Conservation (phyloP, 2,329 filamentous ascomycete species). For the Intubia oerlemansii region DNA sequence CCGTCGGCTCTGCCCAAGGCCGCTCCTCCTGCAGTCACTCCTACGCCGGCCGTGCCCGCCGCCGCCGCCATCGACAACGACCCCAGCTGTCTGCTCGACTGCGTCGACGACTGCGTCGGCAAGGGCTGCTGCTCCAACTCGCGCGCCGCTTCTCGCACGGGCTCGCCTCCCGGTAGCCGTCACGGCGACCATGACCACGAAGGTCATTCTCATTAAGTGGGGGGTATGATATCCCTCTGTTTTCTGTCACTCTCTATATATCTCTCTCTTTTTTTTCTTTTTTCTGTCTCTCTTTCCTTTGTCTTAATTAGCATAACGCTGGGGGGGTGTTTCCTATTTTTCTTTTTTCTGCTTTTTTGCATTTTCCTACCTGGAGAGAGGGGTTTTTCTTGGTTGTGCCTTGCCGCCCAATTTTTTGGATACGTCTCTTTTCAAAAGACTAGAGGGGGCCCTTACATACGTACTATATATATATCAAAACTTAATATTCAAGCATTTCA, state of each 20-base stretch:
- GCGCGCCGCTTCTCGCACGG: constrained; percentile 9
- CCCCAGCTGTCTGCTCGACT: constrained; percentile 26
- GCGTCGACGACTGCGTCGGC: constrained; percentile 24
- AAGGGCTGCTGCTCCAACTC: constrained; percentile 24
- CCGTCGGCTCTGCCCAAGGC: not conserved
- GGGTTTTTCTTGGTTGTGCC: no score
- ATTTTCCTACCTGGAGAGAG: no score
- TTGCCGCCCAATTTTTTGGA: no score
- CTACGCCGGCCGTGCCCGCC: constrained; percentile 6
- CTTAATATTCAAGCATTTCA: no score
- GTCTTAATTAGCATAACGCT: no score
- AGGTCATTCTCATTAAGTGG: constrained; percentile 5
- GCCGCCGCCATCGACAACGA: constrained; percentile 8
- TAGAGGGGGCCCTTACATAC: no score
- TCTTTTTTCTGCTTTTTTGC: no score
- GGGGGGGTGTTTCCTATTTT: no score
- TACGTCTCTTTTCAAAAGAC: no score
- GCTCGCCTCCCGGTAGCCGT: constrained; percentile 14
- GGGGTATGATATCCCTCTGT: not conserved
- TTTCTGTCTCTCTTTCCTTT: not conserved
- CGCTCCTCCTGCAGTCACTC: no score
- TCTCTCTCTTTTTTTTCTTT: not conserved
- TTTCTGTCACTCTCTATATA: not conserved
- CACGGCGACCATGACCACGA: constrained; percentile 13
- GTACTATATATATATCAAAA: no score